Base-by-base conservation (phyloP, 148 eudicot genomes). In the Nyssa sinensis region DNA sequence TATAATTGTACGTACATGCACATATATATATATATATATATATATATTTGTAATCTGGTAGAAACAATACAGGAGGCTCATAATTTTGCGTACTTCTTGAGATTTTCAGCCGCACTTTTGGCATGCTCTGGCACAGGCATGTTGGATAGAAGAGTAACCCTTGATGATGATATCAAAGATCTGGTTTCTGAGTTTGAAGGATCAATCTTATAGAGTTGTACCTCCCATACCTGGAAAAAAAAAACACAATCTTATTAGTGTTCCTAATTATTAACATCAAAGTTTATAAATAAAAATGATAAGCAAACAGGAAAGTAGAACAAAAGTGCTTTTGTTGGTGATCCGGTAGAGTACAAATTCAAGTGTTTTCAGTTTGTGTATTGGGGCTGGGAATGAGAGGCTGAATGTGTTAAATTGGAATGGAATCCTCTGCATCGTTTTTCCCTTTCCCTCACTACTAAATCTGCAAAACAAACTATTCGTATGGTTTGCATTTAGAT, bases 161-260 rank as follows among this genome's bases (percentile, higher is more conserved):
- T 77, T 0, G 98, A 80, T 3, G 91, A 72, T 28, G 98, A 84
- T 44, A 44, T 44, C 51, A 44, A 44, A 44, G 19, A 13, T 70
- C 81, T 88, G 21, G 7, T 74, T 29, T 80, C 86, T 0, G 58
- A 16, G 16, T 79, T 76, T 7, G 41, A 66, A 14, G 88, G 72
- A 51, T 85, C 81, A 27, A 74, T 30, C 69, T 88, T 93, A 82
- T 83, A 88, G 11, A 93, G 73, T 39, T 58, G 72, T 67, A 88
- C 95, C 69, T 93, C 95, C 97, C 97, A 93, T 16, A 93, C 93
- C 93, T 92, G 80, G 51, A 11, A 61, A 0, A 31, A 31, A 30
- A 24, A n/a, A 19, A 28, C 28, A 8, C 17, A 51, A 10, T 69
- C 24, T 10, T 14, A 23, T 47, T 28, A 68, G 71, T 3, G 30